These are phyloP conservation scores for Tolypocladium tundrense DNA, from an alignment of 2,329 filamentous ascomycete species.

Conservation along the genomic window DNA sequence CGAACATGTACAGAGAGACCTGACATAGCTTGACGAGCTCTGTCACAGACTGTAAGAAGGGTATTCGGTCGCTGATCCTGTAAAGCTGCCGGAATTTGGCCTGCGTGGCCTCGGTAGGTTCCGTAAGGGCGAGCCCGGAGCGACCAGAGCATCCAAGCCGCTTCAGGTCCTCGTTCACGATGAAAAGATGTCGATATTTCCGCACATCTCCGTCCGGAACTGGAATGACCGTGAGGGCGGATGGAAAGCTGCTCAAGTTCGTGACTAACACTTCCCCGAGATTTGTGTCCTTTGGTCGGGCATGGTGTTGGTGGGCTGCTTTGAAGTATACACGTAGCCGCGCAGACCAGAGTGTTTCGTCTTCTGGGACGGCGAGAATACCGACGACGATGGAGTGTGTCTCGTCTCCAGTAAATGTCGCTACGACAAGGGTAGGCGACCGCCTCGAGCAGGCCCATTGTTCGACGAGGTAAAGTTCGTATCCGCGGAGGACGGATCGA, in stretches of 20 bases:
- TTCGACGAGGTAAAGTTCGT: conserved; percentile 89
- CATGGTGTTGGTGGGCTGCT: conserved; percentile 76
- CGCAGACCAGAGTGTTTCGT: conserved; percentile 71
- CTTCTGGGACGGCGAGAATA: conserved; percentile 70
- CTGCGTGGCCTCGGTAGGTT: conserved; percentile 70
- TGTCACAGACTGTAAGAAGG: conserved; percentile 66
- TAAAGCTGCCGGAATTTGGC: conserved; percentile 91
- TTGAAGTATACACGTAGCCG: conserved; percentile 76
- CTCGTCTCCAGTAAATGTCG: conserved; percentile 82
- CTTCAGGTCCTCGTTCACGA: conserved; percentile 92
- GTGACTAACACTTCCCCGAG: conserved; percentile 87
- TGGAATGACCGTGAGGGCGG: conserved; percentile 80
- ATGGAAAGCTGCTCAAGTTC: conserved; percentile 85
- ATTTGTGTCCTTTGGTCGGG: conserved; percentile 69
- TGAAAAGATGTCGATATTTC: conserved; percentile 71
- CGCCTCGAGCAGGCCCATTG: conserved; percentile 93
- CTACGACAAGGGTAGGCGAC: conserved; percentile 84
- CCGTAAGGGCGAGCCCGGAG: conserved; percentile 69
- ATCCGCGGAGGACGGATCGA: conserved; percentile 61
- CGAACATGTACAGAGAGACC: conserved; percentile 77
- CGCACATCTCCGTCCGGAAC: conserved; percentile 79
- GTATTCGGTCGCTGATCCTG: conserved; percentile 72
- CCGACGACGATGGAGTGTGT: conserved; percentile 69
- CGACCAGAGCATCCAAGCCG: conserved; percentile 84
- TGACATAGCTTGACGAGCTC: conserved; percentile 91